phyloP scores from a whole-genome alignment of 2,329 filamentous ascomycete genomes.

The Scorias spongiosa region DNA sequence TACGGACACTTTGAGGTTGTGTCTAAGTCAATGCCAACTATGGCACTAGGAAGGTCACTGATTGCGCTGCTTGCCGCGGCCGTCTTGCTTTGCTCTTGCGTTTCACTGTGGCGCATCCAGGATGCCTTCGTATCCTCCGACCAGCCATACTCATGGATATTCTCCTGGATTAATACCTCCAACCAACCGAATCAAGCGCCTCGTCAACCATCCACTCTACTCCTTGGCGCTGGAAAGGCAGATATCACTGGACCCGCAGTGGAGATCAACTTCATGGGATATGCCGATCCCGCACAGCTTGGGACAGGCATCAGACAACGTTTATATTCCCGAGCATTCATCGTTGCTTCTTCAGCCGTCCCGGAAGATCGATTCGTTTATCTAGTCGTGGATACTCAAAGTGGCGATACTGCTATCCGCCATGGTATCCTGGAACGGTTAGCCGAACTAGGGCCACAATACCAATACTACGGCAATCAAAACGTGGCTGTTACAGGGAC shows the following conservation, averaged over 20 bases:
- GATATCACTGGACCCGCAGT: slow-evolving; percentile 72
- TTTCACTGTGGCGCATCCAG: too few relatives aligned
- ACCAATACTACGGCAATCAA: slow-evolving; percentile 57
- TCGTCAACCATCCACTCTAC: slow-evolving; percentile 17
- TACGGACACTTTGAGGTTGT: too few relatives aligned
- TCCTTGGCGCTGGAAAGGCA: slow-evolving; percentile 54
- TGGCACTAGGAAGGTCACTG: too few relatives aligned
- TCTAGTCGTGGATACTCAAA: slow-evolving; percentile 71
- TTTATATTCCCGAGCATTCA: slow-evolving; percentile 78
- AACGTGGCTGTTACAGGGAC: slow-evolving; percentile 87
- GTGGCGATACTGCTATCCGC: slow-evolving; percentile 76
- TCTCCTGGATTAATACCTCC: too few relatives aligned
- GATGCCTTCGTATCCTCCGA: too few relatives aligned
- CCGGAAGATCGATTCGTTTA: slow-evolving; percentile 68
- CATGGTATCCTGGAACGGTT: slow-evolving; percentile 74
- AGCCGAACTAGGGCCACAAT: slow-evolving; percentile 51
- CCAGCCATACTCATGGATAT: too few relatives aligned
- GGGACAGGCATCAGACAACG: slow-evolving; percentile 77
- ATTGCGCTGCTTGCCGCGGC: too few relatives aligned
- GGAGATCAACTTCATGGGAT: slow-evolving; percentile 82
- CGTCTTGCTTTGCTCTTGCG: too few relatives aligned
- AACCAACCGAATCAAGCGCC: too few relatives aligned
- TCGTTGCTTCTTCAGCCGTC: slow-evolving; percentile 54
- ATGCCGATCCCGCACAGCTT: slow-evolving; percentile 69
- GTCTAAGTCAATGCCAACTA: too few relatives aligned